Percentiles rank a stretch among this genome's conserved stretches.
phyloP scores from a whole-genome alignment of 441 rosid species.

The Gossypium davidsonii region DNA sequence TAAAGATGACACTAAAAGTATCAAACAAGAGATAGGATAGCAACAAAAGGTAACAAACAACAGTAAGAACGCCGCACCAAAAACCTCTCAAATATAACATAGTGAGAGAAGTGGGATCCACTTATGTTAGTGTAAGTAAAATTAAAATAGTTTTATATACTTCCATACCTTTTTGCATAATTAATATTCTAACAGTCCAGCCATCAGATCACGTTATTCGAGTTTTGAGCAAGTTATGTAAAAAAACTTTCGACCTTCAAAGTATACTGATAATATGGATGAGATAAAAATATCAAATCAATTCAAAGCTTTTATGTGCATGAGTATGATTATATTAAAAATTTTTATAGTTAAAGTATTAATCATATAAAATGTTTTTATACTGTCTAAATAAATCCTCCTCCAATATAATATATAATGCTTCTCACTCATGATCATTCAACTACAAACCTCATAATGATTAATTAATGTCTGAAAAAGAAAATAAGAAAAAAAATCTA shows the following conservation, averaged over 20 bases:
- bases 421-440: neutral
- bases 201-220: neutral
- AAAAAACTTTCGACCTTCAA: neutral
- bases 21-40: neutral
- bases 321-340: neutral
- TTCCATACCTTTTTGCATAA: too few relatives aligned
- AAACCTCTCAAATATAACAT: neutral
- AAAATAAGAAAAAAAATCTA: neutral
- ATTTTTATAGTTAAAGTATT: neutral
- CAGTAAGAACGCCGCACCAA: neutral
- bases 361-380: neutral
- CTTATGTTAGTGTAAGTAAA: too few relatives aligned
- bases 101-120: neutral
- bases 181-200: neutral
- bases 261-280: neutral
- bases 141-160: too few relatives aligned
- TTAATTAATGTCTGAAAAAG: neutral
- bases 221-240: neutral
- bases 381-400: too few relatives aligned
- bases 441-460: neutral
- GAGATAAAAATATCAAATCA: neutral
- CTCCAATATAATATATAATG: too few relatives aligned
- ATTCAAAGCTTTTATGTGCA: neutral
- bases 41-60: neutral
- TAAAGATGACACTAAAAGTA: neutral